phyloP scores from a whole-genome alignment of 2,329 filamentous ascomycete genomes.

The Colletotrichum lindemuthianum region DNA sequence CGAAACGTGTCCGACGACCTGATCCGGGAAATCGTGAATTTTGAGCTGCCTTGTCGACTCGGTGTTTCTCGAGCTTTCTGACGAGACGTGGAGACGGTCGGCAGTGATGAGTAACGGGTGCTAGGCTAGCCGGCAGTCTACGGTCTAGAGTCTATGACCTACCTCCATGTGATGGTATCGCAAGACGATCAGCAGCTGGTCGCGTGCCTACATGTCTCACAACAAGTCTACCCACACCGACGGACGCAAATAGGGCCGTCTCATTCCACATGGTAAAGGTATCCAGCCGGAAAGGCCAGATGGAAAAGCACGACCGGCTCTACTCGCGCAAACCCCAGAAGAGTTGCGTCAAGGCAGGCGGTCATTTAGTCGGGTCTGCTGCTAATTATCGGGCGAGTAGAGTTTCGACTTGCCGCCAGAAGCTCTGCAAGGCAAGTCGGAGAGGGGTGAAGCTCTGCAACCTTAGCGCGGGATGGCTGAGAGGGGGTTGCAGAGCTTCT shows the following conservation, averaged over 20 bases:
- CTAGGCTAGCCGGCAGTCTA: no score
- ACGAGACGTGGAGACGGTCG: no score
- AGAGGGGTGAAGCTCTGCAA: slow-evolving; percentile 30
- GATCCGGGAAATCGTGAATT: background rate
- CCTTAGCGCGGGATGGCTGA: slow-evolving; percentile 19
- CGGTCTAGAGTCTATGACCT: no score
- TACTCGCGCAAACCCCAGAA: no score
- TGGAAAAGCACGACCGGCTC: no score
- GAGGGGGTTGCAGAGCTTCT: slow-evolving; percentile 30
- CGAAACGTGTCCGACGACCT: background rate
- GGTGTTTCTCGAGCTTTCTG: background rate
- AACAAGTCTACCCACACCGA: background rate
- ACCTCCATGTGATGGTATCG: slow-evolving; percentile 26
- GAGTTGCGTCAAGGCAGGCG: no score
- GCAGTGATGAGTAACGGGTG: no score
- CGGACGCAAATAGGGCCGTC: slow-evolving; percentile 5
- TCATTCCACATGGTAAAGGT: slow-evolving; percentile 1
- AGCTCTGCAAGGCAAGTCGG: slow-evolving; percentile 24
- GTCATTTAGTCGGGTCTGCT: no score
- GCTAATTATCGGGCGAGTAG: background rate
- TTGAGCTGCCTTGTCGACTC: slow-evolving; percentile 5
- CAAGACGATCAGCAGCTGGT: slow-evolving; percentile 25
- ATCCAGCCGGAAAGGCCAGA: no score
- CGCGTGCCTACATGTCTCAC: slow-evolving; percentile 34
- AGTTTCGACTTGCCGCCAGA: slow-evolving; percentile 6